A percentile compares a stretch with the other conserved stretches of the same genome.
These are phyloP conservation scores for Microbotryum lychnidis-dioicae DNA, from an alignment of 1,284 basidiomycete genomes.

Conservation along the genomic window DNA sequence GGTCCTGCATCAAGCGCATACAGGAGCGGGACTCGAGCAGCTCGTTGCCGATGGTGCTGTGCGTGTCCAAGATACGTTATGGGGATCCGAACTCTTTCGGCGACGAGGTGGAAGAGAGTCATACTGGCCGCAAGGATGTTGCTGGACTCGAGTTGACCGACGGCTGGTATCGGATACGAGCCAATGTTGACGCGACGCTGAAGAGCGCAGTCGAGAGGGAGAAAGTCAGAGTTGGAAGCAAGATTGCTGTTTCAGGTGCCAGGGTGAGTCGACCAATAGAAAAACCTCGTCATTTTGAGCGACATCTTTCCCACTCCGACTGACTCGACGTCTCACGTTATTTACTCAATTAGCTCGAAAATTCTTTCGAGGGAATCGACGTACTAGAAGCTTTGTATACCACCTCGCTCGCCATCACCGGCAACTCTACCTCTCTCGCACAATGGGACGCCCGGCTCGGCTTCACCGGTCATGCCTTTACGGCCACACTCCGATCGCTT, in stretches of 20 bases:
- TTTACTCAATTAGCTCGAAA: constrained; percentile 51
- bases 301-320: neutral
- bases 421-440: constrained; percentile 77
- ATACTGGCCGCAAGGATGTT: constrained; percentile 11
- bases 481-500: constrained; percentile 70
- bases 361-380: constrained; percentile 67
- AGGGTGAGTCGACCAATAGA: constrained; percentile 49
- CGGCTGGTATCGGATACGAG: constrained; percentile 86
- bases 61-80: constrained; percentile 64
- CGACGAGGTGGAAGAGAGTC: constrained; percentile 26
- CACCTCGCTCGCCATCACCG: constrained; percentile 54
- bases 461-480: constrained; percentile 53
- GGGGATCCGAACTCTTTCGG: constrained; percentile 42
- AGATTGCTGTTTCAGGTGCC: constrained; percentile 71
- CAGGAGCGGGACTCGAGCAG: constrained; percentile 66
- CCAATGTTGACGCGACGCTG: constrained; percentile 50
- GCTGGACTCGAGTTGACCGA: constrained; percentile 75
- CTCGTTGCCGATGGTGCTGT: constrained; percentile 68
- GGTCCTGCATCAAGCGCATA: constrained; percentile 70
- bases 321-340: neutral
- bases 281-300: neutral
- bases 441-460: constrained; percentile 84
- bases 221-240: constrained; percentile 64
- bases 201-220: constrained; percentile 59
- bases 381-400: constrained; percentile 63